Evolutionary conservation across 2,329 filamentous ascomycete species (phyloP).

Genomic region (Diaporthe australafricana): DNA sequence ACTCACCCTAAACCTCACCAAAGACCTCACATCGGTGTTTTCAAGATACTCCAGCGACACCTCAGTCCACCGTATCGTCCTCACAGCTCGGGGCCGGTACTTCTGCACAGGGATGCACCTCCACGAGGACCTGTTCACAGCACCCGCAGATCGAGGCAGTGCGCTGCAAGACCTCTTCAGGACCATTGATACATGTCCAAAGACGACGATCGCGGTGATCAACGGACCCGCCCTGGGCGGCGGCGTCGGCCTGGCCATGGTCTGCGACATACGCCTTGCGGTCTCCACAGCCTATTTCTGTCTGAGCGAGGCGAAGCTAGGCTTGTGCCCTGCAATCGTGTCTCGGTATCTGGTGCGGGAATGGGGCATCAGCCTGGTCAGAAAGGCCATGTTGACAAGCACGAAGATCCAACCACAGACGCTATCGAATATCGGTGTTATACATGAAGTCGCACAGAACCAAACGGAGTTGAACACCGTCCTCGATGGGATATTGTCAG

Average conservation of each 20-base stretch:
- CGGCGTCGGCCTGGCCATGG: slow-evolving; percentile 56
- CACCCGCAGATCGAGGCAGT: slow-evolving; percentile 7
- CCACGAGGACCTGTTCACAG: slow-evolving; percentile 31
- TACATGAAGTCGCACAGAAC: background rate
- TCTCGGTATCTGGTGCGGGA: slow-evolving; percentile 54
- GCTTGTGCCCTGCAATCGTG: slow-evolving; percentile 51
- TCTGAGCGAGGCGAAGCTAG: slow-evolving; percentile 54
- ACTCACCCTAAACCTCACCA: slow-evolving; percentile 8
- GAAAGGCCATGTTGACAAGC: slow-evolving; percentile 52
- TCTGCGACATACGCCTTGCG: slow-evolving; percentile 52
- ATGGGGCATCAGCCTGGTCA: slow-evolving; percentile 50
- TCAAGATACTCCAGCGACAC: background rate
- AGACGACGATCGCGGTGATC: slow-evolving; percentile 54
- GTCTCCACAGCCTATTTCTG: slow-evolving; percentile 41
- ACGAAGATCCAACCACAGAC: background rate
- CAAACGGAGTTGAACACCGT: slow-evolving; percentile 33
- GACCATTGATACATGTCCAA: slow-evolving; percentile 51
- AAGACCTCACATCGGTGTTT: background rate
- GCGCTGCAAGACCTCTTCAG: slow-evolving; percentile 43
- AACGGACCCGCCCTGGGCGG: slow-evolving; percentile 57
- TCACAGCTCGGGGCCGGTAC: slow-evolving; percentile 50
- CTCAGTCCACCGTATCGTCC: slow-evolving; percentile 45
- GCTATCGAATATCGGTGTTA: background rate
- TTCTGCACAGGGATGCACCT: slow-evolving; percentile 58
- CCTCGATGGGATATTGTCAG: background rate